Conservation (phyloP, 108 stramenopile genomes). For the Skeletonema costatum region DNA sequence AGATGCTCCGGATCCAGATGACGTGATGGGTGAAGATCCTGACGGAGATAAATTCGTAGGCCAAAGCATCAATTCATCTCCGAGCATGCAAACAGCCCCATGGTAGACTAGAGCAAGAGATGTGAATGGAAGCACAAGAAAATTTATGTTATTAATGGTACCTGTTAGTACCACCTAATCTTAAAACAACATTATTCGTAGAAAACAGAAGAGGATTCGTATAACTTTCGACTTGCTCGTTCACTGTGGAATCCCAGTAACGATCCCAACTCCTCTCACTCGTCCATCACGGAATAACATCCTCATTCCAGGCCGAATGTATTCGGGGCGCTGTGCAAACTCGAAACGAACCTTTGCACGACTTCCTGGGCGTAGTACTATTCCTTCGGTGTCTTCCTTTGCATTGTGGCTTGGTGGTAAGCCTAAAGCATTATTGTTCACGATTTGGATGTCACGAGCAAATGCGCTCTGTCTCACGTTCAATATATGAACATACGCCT, state of each 20-base stretch:
- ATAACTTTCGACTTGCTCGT: not conserved
- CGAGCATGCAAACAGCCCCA: not conserved
- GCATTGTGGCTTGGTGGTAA: conserved; percentile 62
- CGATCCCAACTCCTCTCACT: conserved; percentile 83
- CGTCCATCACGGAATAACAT: conserved; percentile 89
- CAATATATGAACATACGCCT: conserved; percentile 86
- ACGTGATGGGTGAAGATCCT: not conserved
- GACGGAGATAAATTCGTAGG: not conserved
- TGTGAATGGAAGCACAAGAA: not conserved
- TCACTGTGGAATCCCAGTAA: conserved; percentile 55
- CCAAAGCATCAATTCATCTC: not conserved
- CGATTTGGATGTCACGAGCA: conserved; percentile 78
- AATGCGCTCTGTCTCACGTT: conserved; percentile 87
- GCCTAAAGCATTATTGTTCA: conserved; percentile 66
- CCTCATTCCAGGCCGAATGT: conserved; percentile 86
- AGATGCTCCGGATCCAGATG: not conserved
- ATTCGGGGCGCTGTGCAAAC: conserved; percentile 84
- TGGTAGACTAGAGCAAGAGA: not conserved
- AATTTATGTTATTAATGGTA: not conserved
- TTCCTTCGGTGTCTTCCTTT: conserved; percentile 57
- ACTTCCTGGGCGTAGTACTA: conserved; percentile 78
- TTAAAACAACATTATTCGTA: not conserved
- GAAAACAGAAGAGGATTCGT: not conserved
- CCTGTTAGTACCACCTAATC: not conserved
- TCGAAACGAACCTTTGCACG: conserved; percentile 86